phyloP scores from a whole-genome alignment of 257 asterid species.

The Parsonsia alboflavescens region DNA sequence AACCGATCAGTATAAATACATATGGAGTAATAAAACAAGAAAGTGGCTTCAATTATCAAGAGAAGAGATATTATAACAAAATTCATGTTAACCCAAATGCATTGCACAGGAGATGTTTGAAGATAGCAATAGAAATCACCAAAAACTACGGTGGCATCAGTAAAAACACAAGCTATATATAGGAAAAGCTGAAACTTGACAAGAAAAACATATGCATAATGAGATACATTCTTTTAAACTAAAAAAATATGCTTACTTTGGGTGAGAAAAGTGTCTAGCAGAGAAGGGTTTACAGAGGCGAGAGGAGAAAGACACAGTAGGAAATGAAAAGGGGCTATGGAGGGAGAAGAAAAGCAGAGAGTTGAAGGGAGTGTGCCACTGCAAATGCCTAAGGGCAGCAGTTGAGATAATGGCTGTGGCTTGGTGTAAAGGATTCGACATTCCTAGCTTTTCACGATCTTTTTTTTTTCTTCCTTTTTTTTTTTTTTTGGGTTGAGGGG shows the following conservation, averaged over 20 bases:
- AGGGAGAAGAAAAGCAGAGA: background rate
- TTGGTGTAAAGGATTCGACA: background rate
- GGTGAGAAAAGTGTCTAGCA: slow-evolving; percentile 11
- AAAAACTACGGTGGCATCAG: background rate
- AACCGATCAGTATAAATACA: background rate
- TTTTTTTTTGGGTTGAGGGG: no score
- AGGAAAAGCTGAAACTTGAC: background rate
- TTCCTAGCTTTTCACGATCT: no score
- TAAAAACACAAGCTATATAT: background rate
- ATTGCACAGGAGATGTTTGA: background rate
- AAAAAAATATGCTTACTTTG: slow-evolving; percentile 9
- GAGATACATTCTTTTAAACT: background rate
- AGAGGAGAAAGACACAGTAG: background rate
- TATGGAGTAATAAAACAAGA: background rate
- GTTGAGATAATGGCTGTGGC: background rate
- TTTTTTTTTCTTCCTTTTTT: no score
- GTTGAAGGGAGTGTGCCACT: slow-evolving; percentile 6
- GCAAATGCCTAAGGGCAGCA: background rate
- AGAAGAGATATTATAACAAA: background rate
- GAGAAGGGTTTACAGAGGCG: slow-evolving; percentile 10
- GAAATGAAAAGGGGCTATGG: background rate
- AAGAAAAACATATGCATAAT: background rate
- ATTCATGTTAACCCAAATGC: background rate
- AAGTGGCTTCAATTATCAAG: background rate
- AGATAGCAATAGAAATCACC: background rate